Evolutionary conservation across 805 yeast genomes (phyloP), one percentile per base, ranked within the genome.

Genomic region (Pichia cabralensis): DNA sequence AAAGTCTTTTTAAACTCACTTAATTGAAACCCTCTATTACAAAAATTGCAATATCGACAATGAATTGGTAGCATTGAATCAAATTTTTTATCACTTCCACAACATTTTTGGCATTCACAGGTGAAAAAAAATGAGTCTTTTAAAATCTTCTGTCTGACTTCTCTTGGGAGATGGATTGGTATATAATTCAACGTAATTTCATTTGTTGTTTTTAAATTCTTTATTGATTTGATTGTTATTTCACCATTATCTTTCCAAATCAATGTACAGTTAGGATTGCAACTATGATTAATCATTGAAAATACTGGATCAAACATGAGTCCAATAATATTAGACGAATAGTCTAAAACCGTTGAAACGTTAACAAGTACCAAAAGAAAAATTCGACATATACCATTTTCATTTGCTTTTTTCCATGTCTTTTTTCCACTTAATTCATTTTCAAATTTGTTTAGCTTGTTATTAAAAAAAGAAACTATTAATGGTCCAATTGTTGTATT

Each of bases 211-310:
- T 29, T 28, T 10, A 62, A 39, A 3, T 39, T 31, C 8, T 38
- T 33, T 5, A 49, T 35, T 9, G 55, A 47, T 8, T 41, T 38
- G n/a, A 61, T 15, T 1, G 31, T 21, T 7, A 49, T 40, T 20
- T 35, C 36, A 8, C 43, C 35, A 6, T 45, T 18, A 25, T 30
- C 43, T 18, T 47, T 35, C 47, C 47, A 55, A 14, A 47, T 35
- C 7, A 52, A 30, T 8, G 48, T 33, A 21, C 54, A 43, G 36
- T 62, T 63, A 5, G 68, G 67, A 5, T 47, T 41, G 42, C 69
- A 64, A 6, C 64, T 58, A 45, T 64, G 69, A 33, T 64, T 64
- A 15, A 62, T 55, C 30, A 63, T 39, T 10, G 67, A 44, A 40
- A 62, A 53, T 4, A 47, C 38, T 0, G 62, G 62, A 38, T 62